Conservation (phyloP, 2,329 filamentous ascomycete genomes). For the Aspergillus ustus region DNA sequence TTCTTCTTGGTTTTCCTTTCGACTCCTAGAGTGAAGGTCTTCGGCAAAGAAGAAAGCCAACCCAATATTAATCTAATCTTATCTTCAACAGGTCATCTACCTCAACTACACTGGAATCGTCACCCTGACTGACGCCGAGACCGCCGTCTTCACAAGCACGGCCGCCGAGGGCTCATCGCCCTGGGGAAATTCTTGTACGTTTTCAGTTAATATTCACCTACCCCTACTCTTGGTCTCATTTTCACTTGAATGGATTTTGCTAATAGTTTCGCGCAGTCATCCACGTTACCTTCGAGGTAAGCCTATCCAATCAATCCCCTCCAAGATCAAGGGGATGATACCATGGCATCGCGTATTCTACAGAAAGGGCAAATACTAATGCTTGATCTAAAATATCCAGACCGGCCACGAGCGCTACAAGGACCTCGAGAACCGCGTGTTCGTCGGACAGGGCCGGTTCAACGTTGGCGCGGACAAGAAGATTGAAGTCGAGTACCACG, state of each 20-base stretch:
- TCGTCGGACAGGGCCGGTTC: constrained; percentile 48
- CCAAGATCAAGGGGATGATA: too few relatives aligned
- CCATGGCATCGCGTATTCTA: too few relatives aligned
- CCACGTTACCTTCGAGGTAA: constrained; percentile 44
- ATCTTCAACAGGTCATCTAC: constrained; percentile 37
- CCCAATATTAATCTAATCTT: constrained; percentile 23
- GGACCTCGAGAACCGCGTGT: constrained; percentile 45
- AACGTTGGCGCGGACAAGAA: constrained; percentile 41
- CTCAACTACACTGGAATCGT: constrained; percentile 48
- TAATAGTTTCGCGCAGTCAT: constrained; percentile 34
- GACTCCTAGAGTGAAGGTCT: too few relatives aligned
- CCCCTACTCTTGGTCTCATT: not conserved
- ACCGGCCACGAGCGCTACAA: constrained; percentile 50
- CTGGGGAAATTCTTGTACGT: constrained; percentile 48
- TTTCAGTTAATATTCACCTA: not conserved
- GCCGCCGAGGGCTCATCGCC: constrained; percentile 40
- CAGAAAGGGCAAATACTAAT: too few relatives aligned
- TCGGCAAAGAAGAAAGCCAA: constrained; percentile 27
- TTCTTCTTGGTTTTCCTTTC: too few relatives aligned
- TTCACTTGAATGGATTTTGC: not conserved
- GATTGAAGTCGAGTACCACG: constrained; percentile 47
- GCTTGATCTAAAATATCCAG: constrained; percentile 22
- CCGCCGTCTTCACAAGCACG: constrained; percentile 38
- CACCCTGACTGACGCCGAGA: constrained; percentile 38
- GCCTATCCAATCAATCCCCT: not conserved